phyloP scores from a whole-genome alignment of 129 eudicot species.

The Logfia minima region DNA sequence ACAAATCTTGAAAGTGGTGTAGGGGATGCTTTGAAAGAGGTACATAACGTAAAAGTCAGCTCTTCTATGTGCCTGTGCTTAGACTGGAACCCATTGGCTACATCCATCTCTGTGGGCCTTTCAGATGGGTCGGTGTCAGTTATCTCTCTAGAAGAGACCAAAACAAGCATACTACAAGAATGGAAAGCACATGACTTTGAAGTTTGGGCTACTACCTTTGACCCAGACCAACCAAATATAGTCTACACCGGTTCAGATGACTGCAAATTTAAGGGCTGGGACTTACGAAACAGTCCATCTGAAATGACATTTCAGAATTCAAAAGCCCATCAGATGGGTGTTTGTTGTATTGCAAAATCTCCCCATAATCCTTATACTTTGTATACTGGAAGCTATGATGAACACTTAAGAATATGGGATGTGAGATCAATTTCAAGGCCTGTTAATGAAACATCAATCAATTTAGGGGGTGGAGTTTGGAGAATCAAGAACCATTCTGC shows the following conservation, averaged over 20 bases:
- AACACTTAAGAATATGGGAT: conserved; percentile 77
- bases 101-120: conserved; percentile 64
- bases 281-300: conserved; percentile 54
- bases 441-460: conserved; percentile 57
- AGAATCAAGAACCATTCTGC: conserved; percentile 76
- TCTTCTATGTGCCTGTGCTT: conserved; percentile 76
- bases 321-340: conserved; percentile 76
- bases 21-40: conserved; percentile 51
- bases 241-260: conserved; percentile 92
- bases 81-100: conserved; percentile 67
- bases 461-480: conserved; percentile 94
- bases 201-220: conserved; percentile 38
- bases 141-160: conserved; percentile 19
- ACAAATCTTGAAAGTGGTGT: neutral
- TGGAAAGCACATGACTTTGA: conserved; percentile 19
- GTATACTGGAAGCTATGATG: conserved; percentile 83
- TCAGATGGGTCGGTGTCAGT: conserved; percentile 53
- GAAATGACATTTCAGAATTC: conserved; percentile 66
- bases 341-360: conserved; percentile 82
- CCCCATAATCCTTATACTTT: conserved; percentile 54
- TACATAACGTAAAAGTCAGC: conserved; percentile 43
- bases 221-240: conserved; percentile 66
- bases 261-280: conserved; percentile 90
- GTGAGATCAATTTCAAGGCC: conserved; percentile 70
- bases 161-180: conserved; percentile 1